Evolutionary conservation across 23 red algal species (phyloP).

Genomic region (Agarophyton chilense): DNA sequence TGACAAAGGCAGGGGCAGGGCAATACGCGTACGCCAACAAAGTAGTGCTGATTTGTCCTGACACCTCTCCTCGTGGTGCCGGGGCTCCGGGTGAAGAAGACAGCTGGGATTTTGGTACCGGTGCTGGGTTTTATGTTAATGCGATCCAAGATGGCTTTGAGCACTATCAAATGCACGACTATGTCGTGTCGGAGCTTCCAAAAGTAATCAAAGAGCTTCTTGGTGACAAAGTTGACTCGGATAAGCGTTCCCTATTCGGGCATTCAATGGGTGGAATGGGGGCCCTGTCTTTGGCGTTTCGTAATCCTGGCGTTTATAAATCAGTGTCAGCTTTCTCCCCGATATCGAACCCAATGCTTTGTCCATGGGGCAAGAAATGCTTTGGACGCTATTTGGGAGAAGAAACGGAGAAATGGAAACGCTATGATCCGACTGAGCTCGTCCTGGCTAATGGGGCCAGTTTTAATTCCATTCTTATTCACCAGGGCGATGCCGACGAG

Average conservation of each 20-base stretch:
- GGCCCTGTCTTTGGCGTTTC: conserved; percentile 79
- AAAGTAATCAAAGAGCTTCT: conserved; percentile 16
- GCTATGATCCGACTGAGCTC: conserved; percentile 84
- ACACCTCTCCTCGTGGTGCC: conserved; percentile 93
- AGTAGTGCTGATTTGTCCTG: conserved; percentile 76
- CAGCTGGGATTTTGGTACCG: conserved; percentile 93
- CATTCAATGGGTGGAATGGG: conserved; percentile 99
- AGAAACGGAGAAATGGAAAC: conserved; percentile 51
- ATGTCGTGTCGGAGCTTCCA: conserved; percentile 70
- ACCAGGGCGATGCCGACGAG: conserved; percentile 86
- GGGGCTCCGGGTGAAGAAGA: conserved; percentile 81
- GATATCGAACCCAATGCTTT: conserved; percentile 77
- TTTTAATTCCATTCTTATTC: conserved; percentile 75
- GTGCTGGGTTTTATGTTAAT: conserved; percentile 96
- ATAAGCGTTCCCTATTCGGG: conserved; percentile 58
- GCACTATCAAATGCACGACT: conserved; percentile 88
- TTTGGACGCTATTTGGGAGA: conserved; percentile 83
- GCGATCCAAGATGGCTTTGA: conserved; percentile 67
- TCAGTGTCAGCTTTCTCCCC: conserved; percentile 95
- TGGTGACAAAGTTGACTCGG: background rate
- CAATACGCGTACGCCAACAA: conserved; percentile 36
- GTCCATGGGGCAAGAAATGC: conserved; percentile 93
- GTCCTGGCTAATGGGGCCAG: conserved; percentile 10
- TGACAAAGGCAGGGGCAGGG: conserved; percentile 76
- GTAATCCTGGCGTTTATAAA: conserved; percentile 64